phyloP scores from a whole-genome alignment of 306 rosid species.

The Herpetospermum pedunculosum region DNA sequence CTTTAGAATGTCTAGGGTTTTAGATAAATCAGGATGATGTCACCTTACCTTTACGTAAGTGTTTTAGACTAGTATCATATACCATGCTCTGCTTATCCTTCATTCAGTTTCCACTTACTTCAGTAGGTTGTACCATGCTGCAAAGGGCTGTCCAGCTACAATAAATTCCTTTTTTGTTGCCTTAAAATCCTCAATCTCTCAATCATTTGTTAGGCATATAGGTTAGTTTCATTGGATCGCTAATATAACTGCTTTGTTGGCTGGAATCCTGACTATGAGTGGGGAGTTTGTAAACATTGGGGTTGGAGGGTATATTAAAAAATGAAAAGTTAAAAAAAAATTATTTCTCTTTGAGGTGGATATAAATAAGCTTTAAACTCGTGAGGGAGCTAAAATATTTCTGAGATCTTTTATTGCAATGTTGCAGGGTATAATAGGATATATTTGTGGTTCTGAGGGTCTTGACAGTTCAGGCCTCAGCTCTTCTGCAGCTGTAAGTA shows the following conservation, averaged over 20 bases:
- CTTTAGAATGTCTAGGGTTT: neutral
- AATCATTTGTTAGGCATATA: neutral
- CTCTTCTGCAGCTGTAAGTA: conserved; percentile 96
- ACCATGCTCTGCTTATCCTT: neutral
- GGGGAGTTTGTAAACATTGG: neutral
- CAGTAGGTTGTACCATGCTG: neutral
- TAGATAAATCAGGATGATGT: neutral
- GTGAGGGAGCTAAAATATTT: neutral
- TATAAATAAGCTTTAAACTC: neutral
- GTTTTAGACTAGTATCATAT: neutral
- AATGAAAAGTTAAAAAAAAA: neutral
- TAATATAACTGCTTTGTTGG: neutral
- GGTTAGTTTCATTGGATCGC: neutral
- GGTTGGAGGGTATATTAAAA: neutral
- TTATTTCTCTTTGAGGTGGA: neutral
- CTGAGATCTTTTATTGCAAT: conserved; percentile 14
- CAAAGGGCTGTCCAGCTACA: neutral
- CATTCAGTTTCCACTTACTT: neutral
- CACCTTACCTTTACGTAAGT: neutral
- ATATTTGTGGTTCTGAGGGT: conserved; percentile 61
- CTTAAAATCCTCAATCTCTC: neutral
- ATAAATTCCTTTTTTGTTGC: neutral
- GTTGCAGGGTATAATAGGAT: conserved; percentile 76
- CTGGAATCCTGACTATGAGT: neutral
- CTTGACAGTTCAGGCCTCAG: conserved; percentile 95